Base-by-base conservation (phyloP, 805 yeast species). In the Starmerella powellii region DNA sequence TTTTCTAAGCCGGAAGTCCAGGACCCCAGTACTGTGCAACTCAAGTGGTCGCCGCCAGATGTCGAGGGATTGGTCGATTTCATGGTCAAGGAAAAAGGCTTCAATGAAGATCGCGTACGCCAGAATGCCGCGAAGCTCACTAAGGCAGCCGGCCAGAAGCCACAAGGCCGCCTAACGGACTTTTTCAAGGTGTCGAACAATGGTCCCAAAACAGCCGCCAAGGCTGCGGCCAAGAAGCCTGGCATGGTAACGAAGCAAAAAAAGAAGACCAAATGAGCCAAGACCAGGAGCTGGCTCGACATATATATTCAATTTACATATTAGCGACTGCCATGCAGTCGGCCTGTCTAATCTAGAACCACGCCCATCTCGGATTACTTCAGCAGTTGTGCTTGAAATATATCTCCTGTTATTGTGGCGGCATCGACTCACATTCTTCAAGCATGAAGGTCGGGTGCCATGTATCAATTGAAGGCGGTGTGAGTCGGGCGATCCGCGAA, bases 11-110 rank as follows among this genome's bases (percentile, higher is more conserved):
- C 98, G 0, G 97, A 88, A 23, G 84, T 86, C 3, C 57, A 67
- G 5, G 68, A 72, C 29, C 77, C 81, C 2, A 63, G 65, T 2
- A 78, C 76, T 1, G 65, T 84, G 8, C 73, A 73, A 2, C 58
- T 91, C 54, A 85, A 86, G 59, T 91, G 97, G 97, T 63, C 59
- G 2, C 87, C 80, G 46, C 98, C 98, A 1, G 81, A 91, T 56
- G 73, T 79, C 34, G 88, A 82, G 6, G 95, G 83, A 1, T 67
- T 91, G 40, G 68, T 87, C 16, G 75, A 85, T 32, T 88, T 73
- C 53, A 73, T 91, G 78, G 94, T 85, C 27, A 73, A 69, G 39
- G 80, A 85, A 46, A 87, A 88, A 58, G 95, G 95, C 0, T 91
- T 91, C 62, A 80, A 78, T 49, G 98, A 91, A 57, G 96, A 88